Conservation (phyloP, 495 filamentous ascomycete genomes). For the Geoglossum glabrum region DNA sequence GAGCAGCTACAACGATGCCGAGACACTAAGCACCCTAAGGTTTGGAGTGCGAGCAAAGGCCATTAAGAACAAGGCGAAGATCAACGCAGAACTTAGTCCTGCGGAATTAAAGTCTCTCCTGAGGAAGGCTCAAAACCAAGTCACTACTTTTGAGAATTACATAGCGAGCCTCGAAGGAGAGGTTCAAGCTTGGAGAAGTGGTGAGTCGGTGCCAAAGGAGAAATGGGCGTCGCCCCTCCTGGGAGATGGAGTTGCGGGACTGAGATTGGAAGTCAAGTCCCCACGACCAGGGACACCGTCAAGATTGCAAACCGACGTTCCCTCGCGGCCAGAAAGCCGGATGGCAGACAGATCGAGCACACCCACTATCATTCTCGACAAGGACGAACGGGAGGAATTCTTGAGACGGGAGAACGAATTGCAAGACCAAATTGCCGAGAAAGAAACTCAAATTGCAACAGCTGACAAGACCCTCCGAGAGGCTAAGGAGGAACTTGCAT, state of each 20-base stretch:
- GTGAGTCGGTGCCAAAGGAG: slow-evolving; percentile 77
- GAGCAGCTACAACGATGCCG: slow-evolving; percentile 91
- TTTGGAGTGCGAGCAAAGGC: slow-evolving; percentile 96
- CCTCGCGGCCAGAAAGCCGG: slow-evolving; percentile 55
- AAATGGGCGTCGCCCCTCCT: slow-evolving; percentile 45
- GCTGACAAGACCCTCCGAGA: slow-evolving; percentile 62
- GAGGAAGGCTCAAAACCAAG: slow-evolving; percentile 77
- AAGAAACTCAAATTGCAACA: slow-evolving; percentile 57
- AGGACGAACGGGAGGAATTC: slow-evolving; percentile 94
- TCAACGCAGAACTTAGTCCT: slow-evolving; percentile 93
- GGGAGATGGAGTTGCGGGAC: slow-evolving; percentile 31
- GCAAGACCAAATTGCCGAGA: slow-evolving; percentile 88
- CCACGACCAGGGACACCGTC: slow-evolving; percentile 67
- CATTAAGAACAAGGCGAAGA: slow-evolving; percentile 99
- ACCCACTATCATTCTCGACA: slow-evolving; percentile 71
- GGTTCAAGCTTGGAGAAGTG: slow-evolving; percentile 66
- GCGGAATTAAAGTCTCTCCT: slow-evolving; percentile 81
- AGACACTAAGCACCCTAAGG: slow-evolving; percentile 80
- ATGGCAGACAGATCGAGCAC: slow-evolving; percentile 76
- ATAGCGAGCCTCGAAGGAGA: slow-evolving; percentile 70
- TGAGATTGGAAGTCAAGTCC: slow-evolving; percentile 38
- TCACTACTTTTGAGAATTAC: slow-evolving; percentile 72
- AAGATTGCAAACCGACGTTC: slow-evolving; percentile 34
- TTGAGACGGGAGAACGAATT: slow-evolving; percentile 87
- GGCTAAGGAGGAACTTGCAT: slow-evolving; percentile 61